Conservation (phyloP, 371 early-diverging fungal genomes). For the Apophysomyces variabilis region DNA sequence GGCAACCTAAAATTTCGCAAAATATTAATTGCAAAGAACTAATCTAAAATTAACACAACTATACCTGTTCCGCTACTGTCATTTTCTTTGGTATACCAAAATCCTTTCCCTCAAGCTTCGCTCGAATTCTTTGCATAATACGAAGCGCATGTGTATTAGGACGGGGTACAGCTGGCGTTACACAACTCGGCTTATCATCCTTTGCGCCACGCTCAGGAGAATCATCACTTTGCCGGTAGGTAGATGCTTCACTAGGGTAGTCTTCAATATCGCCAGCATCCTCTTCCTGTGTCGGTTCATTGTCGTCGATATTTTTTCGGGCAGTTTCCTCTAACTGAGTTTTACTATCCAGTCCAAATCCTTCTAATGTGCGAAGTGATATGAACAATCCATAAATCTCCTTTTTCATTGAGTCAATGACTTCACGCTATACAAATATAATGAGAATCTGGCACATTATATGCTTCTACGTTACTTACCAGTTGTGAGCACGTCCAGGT, state of each 20-base stretch:
- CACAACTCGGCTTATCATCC: not conserved
- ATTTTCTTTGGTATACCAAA: conserved; percentile 53
- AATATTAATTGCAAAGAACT: not conserved
- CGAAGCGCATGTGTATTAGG: conserved; percentile 64
- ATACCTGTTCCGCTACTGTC: conserved; percentile 67
- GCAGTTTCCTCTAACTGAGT: conserved; percentile 1
- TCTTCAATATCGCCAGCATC: conserved; percentile 16
- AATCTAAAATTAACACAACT: not conserved
- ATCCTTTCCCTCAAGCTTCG: conserved; percentile 77
- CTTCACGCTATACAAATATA: conserved; percentile 13
- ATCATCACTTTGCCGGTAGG: not conserved
- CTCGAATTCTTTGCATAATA: conserved; percentile 63
- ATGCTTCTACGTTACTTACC: conserved; percentile 16
- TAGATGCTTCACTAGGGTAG: conserved; percentile 3
- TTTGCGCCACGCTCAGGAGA: not conserved
- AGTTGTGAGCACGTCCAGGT: conserved; percentile 31
- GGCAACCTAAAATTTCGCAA: conserved; percentile 28
- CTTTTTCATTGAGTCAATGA: conserved; percentile 13
- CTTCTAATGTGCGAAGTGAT: conserved; percentile 41
- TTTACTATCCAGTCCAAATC: conserved; percentile 43
- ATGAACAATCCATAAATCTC: conserved; percentile 28
- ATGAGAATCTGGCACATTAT: not conserved
- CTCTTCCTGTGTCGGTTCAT: not conserved
- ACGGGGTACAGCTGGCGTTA: conserved; percentile 25
- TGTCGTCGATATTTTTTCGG: not conserved